Evolutionary conservation across 768 basidiomycete genomes (phyloP).

Genomic region (Cantharellus cinnabarinus): DNA sequence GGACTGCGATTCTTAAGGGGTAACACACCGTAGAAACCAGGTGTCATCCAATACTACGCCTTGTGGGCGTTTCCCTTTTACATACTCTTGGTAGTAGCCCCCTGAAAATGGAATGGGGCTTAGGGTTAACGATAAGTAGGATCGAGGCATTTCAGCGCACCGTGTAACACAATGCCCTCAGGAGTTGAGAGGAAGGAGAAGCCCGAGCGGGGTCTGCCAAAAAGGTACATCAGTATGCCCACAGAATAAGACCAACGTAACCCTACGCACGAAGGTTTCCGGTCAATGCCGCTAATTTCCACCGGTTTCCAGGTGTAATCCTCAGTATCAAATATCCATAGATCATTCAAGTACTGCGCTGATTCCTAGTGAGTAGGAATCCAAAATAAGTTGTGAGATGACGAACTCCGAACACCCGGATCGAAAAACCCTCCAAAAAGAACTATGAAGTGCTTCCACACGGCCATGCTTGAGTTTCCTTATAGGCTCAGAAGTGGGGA

Average conservation of each 20-base stretch:
- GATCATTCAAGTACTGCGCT: conserved; percentile 69
- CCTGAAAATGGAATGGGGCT: conserved; percentile 23
- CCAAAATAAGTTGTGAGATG: not conserved
- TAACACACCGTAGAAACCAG: conserved; percentile 52
- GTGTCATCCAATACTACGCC: conserved; percentile 83
- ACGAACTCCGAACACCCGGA: conserved; percentile 57
- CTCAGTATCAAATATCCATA: conserved; percentile 72
- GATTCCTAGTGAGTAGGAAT: too few relatives aligned
- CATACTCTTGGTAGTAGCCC: conserved; percentile 81
- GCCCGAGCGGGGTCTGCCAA: conserved; percentile 23
- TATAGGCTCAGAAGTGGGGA: not conserved
- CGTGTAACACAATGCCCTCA: conserved; percentile 67
- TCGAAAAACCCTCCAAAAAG: conserved; percentile 87
- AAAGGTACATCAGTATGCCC: not conserved
- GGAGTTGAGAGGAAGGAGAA: conserved; percentile 65
- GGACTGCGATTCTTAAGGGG: conserved; percentile 8
- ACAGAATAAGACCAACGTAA: not conserved
- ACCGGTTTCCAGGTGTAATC: conserved; percentile 73
- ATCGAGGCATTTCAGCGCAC: conserved; percentile 17
- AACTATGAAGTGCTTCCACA: conserved; percentile 75
- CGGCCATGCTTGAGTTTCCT: conserved; percentile 39
- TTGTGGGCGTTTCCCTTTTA: conserved; percentile 63
- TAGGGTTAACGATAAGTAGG: not conserved
- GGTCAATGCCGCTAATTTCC: conserved; percentile 49
- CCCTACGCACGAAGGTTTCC: conserved; percentile 47